Evolutionary conservation across 495 filamentous ascomycete genomes (phyloP), one percentile per base, ranked within the genome.

Genomic region (Rhizodiscina lignyota): DNA sequence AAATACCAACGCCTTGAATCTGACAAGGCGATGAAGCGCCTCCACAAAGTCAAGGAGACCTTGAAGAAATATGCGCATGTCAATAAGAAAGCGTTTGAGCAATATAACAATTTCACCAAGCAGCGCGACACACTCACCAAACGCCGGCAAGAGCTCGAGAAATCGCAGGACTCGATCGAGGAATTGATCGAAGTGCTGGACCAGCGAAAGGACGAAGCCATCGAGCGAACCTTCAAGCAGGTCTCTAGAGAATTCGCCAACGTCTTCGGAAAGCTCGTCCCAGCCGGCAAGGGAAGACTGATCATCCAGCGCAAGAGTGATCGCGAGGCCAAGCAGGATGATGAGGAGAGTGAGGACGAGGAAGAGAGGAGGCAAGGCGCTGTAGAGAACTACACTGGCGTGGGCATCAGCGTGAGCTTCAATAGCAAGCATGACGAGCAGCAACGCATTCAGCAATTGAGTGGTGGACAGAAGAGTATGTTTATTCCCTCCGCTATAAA

Each of bases 81-180:
- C 51, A 99, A 99, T 68, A 99, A 96, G 61, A 99, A 99, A 55
- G 89, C 89, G 0, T 92, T 94, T 43, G 91, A 99, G 55, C 89
- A 99, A 55, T 96, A 94, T 65, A 87, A 84, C 59, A 91, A 74
- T 56, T 96, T 96, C 57, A 94, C 87, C 15, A 79, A 74, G 37
- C 83, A 94, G 53, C 77, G 87, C 4, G 83, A 92, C 32, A 74
- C 71, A 3, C 64, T 99, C 5, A 76, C 75, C 0, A 77, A 78
- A 41, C 78, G 89, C 32, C 68, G 85, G 13, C 67, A 73, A 41
- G 89, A 96, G 53, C 71, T 99, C 18, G 83, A 91, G 40, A 71
- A 68, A 2, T 80, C 74, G 4, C 83, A 91, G 41, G 64, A 61
- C 20, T 82, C 79, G 2, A 99, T 99, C 47, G 74, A 85, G 48